Conservation (phyloP, 306 rosid species). For the Sicyos baderoa region DNA sequence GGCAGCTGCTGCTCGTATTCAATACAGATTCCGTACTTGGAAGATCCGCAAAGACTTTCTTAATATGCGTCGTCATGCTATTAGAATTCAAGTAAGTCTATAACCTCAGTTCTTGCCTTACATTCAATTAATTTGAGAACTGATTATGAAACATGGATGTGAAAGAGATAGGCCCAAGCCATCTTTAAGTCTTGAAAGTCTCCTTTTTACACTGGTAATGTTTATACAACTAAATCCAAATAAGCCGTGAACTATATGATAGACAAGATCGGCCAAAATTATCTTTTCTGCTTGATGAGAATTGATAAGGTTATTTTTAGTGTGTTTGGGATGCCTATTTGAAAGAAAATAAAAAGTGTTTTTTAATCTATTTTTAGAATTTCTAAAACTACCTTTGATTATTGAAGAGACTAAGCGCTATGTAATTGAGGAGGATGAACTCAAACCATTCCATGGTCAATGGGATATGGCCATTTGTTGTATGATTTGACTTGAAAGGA, state of each 20-base stretch:
- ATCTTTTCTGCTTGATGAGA: not conserved
- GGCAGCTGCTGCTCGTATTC: slow-evolving; percentile 82
- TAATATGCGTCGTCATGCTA: slow-evolving; percentile 59
- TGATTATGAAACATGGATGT: not conserved
- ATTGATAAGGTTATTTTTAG: not conserved
- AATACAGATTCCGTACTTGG: slow-evolving; percentile 77
- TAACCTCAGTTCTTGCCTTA: slow-evolving; percentile 19
- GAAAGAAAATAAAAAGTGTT: not conserved
- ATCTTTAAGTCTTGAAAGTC: not conserved
- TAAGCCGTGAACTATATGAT: not conserved
- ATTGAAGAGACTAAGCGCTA: no score
- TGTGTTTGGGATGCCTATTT: not conserved
- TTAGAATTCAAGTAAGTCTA: slow-evolving; percentile 75
- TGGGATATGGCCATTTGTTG: no score
- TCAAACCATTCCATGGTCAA: not conserved
- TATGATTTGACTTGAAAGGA: not conserved
- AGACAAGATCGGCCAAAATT: not conserved
- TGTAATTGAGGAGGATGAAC: not conserved
- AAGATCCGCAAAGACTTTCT: slow-evolving; percentile 73
- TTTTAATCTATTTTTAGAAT: not conserved
- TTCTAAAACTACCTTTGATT: no score
- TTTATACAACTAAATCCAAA: slow-evolving; percentile 1
- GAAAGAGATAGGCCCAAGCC: not conserved
- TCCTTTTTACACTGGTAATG: not conserved
- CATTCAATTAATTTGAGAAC: slow-evolving; percentile 10